phyloP scores from a whole-genome alignment of 2,329 filamentous ascomycete species.

The Leptoxyphium fumago region DNA sequence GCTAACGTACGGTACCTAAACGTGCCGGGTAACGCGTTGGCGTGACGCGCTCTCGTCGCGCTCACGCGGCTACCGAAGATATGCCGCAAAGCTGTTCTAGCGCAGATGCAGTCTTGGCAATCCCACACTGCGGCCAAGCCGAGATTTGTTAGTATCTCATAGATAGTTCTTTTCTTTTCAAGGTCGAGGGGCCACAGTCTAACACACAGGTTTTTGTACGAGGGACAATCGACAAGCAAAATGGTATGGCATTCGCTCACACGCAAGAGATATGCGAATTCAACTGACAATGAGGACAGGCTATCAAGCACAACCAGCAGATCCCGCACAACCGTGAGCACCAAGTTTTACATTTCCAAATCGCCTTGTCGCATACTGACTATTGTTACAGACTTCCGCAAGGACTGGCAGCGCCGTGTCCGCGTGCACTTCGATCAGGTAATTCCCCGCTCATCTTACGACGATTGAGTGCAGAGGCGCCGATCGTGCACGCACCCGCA shows the following conservation, averaged over 20 bases:
- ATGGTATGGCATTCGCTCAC: neutral
- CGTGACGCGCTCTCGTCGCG: neutral
- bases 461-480: slow-evolving; percentile 36
- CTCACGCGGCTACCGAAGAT: neutral
- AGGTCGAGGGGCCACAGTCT: no score
- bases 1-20: neutral
- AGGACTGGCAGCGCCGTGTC: slow-evolving; percentile 99
- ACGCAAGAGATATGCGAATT: neutral
- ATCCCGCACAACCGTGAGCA: slow-evolving; percentile 68
- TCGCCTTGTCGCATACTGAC: slow-evolving; percentile 15
- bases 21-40: neutral
- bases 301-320: slow-evolving; percentile 99
- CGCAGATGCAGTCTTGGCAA: neutral
- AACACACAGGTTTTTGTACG: no score
- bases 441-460: slow-evolving; percentile 39
- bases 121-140: neutral
- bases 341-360: neutral
- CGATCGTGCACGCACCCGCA: slow-evolving; percentile 21
- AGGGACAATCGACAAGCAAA: neutral
- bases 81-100: neutral
- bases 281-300: slow-evolving; percentile 28
- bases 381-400: slow-evolving; percentile 68
- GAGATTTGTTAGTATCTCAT: neutral
- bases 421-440: slow-evolving; percentile 99
- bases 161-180: no score